Evolutionary conservation across 306 rosid species (phyloP).

Genomic region (Malus fusca): DNA sequence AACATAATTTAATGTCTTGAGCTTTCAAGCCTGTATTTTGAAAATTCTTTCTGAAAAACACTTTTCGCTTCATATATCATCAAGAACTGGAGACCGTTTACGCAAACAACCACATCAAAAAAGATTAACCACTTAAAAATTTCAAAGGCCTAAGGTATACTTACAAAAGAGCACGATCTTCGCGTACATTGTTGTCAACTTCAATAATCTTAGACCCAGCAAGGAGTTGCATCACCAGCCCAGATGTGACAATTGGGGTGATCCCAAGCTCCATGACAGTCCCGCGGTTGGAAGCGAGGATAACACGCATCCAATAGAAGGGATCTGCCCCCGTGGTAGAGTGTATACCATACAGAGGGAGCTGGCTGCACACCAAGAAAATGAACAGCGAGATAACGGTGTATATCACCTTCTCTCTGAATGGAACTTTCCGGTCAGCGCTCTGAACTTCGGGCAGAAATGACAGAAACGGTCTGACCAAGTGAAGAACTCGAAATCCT

Average conservation of each 20-base stretch:
- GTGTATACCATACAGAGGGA: conserved; percentile 91
- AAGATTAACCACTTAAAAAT: background rate
- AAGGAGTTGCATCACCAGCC: conserved; percentile 85
- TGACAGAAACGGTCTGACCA: conserved; percentile 85
- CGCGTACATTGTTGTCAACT: conserved; percentile 91
- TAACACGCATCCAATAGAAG: conserved; percentile 94
- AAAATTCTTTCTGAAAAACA: background rate
- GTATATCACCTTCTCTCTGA: conserved; percentile 91
- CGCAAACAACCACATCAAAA: background rate
- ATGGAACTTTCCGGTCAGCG: conserved; percentile 82
- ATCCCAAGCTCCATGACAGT: conserved; percentile 97
- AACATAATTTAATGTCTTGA: background rate
- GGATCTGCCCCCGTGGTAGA: conserved; percentile 96
- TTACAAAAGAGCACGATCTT: conserved; percentile 91
- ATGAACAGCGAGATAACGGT: conserved; percentile 82
- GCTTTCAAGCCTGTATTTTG: background rate
- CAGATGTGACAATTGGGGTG: conserved; percentile 91
- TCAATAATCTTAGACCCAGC: conserved; percentile 86
- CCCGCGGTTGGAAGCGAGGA: conserved; percentile 89
- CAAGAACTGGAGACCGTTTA: background rate
- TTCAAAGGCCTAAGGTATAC: conserved; percentile 10
- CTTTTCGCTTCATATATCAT: background rate
- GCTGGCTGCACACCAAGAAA: conserved; percentile 90
- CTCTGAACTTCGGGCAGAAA: conserved; percentile 90
- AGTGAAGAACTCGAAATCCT: conserved; percentile 91